phyloP scores from a whole-genome alignment of 495 filamentous ascomycete genomes.

The Xanthoparmelia taractica region DNA sequence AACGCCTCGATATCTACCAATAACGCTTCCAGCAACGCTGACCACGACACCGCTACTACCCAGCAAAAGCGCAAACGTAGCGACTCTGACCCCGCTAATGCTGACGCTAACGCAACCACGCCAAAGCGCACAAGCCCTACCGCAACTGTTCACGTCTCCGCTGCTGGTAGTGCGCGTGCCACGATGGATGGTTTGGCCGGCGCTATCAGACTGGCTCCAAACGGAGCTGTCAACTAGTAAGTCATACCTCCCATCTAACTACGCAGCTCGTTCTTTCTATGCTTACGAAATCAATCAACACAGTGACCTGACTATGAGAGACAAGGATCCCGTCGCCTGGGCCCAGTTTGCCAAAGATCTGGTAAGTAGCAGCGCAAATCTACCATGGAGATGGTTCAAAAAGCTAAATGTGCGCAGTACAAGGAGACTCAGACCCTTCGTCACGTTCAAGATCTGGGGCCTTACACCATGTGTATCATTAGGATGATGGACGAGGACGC shows the following conservation, averaged over 20 bases:
- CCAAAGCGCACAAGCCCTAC: background rate
- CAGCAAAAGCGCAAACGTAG: background rate
- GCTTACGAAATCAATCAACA: background rate
- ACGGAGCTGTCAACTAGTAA: background rate
- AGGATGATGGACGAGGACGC: background rate
- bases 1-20: background rate
- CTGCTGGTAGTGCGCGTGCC: background rate
- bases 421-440: background rate
- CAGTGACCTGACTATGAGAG: background rate
- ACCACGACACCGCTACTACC: background rate
- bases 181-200: too few relatives aligned
- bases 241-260: background rate
- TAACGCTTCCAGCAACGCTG: background rate
- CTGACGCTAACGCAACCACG: too few relatives aligned
- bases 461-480: background rate
- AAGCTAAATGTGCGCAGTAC: background rate
- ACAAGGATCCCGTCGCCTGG: background rate
- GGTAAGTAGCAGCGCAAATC: background rate
- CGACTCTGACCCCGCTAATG: background rate
- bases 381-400: rapidly evolving
- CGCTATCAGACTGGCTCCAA: background rate
- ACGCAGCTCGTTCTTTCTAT: background rate
- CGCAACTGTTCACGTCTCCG: background rate
- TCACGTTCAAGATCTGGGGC: background rate
- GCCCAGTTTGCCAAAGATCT: background rate